Evolutionary conservation across 371 early-diverging fungal genomes (phyloP), one percentile per base, ranked within the genome.

Genomic region (Apophysomyces elegans): DNA sequence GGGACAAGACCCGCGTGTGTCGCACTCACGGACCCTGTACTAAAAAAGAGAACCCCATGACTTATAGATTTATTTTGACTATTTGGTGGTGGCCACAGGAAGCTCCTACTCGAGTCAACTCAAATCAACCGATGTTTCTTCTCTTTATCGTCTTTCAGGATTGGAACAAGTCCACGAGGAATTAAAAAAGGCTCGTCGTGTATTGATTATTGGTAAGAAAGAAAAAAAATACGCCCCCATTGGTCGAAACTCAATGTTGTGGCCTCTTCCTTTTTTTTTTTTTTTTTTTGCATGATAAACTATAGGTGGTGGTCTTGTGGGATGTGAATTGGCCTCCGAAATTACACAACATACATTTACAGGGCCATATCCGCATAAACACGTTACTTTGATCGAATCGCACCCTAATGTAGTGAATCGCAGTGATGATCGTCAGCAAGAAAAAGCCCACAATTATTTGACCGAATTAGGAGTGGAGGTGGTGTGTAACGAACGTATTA

Each of bases 71-170:
- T 67, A 77, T 18, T 93, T 88, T 73, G 89, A 93, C 68, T 91
- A 91, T 69, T 70, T 90, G 44, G 86, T 89, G 4, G 73, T 93
- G 36, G 88, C 88, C 14, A 89, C 90, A 0, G 94, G 94, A 1
- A 85, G 87, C 43, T 71, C 75, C 8, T 88, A 88, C 70, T 78
- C 82, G 14, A 73, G 74, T 7, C 83, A 81, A 35, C 73, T 85
- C 16, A 83, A 81, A 59, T 77, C 82, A n/a, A 71, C 71, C 16
- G 80, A 81, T 38, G 65, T 77, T 5, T 81, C 84, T 2, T 60
- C 78, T 2, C 45, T 76, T 5, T 83, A 83, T 37, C 64, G 81
- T 21, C 26, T 67, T 7, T 65, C 72, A 14, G 74, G 74, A 8
- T 12, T 76, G 7, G 65, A 71, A 39, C 50, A 65, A 44, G 73